A percentile compares a stretch with the other conserved stretches of the same genome.
These are phyloP conservation scores for Gnomoniopsis smithogilvyi DNA, from an alignment of 2,329 filamentous ascomycete genomes.

Conservation along the genomic window DNA sequence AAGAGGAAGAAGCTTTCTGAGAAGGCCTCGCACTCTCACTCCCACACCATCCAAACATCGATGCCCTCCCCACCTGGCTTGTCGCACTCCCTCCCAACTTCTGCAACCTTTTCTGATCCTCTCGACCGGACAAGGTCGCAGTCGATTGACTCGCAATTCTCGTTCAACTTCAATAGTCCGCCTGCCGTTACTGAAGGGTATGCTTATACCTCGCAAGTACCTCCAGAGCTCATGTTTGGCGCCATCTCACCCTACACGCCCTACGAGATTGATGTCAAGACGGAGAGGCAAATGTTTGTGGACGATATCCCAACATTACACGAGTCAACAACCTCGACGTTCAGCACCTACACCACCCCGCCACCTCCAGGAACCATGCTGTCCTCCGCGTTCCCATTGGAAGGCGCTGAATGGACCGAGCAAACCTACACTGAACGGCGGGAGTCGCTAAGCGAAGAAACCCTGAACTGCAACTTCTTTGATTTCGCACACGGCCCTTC, in stretches of 20 bases:
- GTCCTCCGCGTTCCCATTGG: conserved; percentile 51
- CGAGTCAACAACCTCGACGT: conserved; percentile 87
- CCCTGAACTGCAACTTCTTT: conserved; percentile 75
- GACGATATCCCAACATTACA: conserved; percentile 82
- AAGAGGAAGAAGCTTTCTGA: conserved; percentile 94
- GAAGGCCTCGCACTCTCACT: conserved; percentile 56
- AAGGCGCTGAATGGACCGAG: conserved; percentile 67
- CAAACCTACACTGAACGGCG: conserved; percentile 65
- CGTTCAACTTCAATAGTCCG: conserved; percentile 70
- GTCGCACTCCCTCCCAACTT: conserved; percentile 77
- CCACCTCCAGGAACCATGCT: conserved; percentile 67
- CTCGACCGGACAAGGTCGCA: conserved; percentile 70
- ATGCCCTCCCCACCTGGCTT: conserved; percentile 71
- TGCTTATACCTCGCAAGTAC: conserved; percentile 62
- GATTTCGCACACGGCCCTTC: conserved; percentile 71
- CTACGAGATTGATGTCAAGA: conserved; percentile 95
- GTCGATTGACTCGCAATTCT: conserved; percentile 78
- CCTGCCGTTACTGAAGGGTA: conserved; percentile 53
- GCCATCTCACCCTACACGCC: conserved; percentile 56
- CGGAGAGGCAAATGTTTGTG: conserved; percentile 89
- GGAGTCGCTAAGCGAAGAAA: conserved; percentile 65
- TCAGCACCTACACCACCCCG: conserved; percentile 84
- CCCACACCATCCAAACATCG: conserved; percentile 46
- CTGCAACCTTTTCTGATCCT: conserved; percentile 74
- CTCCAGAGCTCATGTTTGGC: conserved; percentile 55